phyloP scores from a whole-genome alignment of 2,329 filamentous ascomycete genomes.

The Paraphoma sp. region DNA sequence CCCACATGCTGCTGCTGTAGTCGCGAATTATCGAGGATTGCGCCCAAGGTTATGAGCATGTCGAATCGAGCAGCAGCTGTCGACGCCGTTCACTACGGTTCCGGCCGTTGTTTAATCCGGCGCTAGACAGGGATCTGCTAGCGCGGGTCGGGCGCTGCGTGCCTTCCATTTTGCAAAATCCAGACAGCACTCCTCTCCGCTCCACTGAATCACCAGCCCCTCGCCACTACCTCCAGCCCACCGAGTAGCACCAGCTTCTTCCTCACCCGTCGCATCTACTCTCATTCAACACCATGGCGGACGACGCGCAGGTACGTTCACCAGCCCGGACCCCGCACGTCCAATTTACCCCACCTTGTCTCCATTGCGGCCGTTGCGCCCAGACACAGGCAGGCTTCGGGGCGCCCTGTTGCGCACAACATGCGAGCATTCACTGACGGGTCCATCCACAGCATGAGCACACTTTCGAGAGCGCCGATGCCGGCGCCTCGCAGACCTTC shows the following conservation, averaged over 20 bases:
- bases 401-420: constrained; percentile 5
- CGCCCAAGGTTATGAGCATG: neutral
- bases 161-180: constrained; percentile 41
- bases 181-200: constrained; percentile 42
- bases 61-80: constrained; percentile 1
- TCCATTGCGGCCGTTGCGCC: constrained; percentile 40
- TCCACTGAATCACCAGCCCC: constrained; percentile 30
- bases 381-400: constrained; percentile 24
- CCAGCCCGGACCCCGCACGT: constrained; percentile 23
- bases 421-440: constrained; percentile 23
- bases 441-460: constrained; percentile 58
- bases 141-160: constrained; percentile 33
- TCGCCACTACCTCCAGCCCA: constrained; percentile 33
- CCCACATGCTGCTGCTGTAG: constrained; percentile 69
- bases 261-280: constrained; percentile 44
- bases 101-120: constrained; percentile 28
- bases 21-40: neutral
- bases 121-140: constrained; percentile 31
- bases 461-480: constrained; percentile 92
- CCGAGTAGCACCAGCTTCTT: constrained; percentile 36
- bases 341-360: constrained; percentile 48
- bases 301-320: constrained; percentile 68
- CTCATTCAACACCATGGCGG: constrained; percentile 66
- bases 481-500: constrained; percentile 91
- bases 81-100: neutral